A percentile compares a stretch with the other conserved stretches of the same genome.
Evolutionary conservation across 371 early-diverging fungal genomes (phyloP).

Genomic region (Nosema bombycis): DNA sequence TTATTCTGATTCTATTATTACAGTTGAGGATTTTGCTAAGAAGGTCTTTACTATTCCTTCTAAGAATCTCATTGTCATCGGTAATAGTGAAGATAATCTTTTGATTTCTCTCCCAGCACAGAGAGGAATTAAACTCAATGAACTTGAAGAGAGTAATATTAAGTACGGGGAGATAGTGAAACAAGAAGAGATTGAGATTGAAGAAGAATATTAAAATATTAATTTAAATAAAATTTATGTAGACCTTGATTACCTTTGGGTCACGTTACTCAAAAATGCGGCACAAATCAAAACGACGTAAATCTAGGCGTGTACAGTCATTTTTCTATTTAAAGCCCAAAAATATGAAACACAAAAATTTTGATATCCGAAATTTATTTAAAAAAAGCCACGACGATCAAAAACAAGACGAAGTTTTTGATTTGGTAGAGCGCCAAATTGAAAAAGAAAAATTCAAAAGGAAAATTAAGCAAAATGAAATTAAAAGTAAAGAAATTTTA

Average conservation of each 20-base stretch:
- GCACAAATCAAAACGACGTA: not conserved
- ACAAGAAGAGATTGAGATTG: constrained; percentile 15
- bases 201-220: not conserved
- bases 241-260: not conserved
- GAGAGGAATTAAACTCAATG: constrained; percentile 60
- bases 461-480: not conserved
- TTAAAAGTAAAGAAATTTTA: not conserved
- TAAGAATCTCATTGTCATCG: constrained; percentile 84
- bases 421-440: not conserved
- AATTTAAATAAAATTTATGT: not conserved
- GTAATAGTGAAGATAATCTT: constrained; percentile 67
- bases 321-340: too few relatives aligned
- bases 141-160: constrained; percentile 59
- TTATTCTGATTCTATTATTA: constrained; percentile 89
- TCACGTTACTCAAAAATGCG: not conserved
- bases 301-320: too few relatives aligned
- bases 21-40: constrained; percentile 79
- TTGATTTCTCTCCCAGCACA: constrained; percentile 64
- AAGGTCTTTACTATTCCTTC: constrained; percentile 79
- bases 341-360: too few relatives aligned
- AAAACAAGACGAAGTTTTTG: not conserved
- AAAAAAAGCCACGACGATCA: not conserved
- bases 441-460: not conserved
- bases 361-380: not conserved
- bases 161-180: constrained; percentile 55